A percentile compares a stretch with the other conserved stretches of the same genome.
Conservation (phyloP, 352 stramenopile species). For the Globisporangium paddicum region DNA sequence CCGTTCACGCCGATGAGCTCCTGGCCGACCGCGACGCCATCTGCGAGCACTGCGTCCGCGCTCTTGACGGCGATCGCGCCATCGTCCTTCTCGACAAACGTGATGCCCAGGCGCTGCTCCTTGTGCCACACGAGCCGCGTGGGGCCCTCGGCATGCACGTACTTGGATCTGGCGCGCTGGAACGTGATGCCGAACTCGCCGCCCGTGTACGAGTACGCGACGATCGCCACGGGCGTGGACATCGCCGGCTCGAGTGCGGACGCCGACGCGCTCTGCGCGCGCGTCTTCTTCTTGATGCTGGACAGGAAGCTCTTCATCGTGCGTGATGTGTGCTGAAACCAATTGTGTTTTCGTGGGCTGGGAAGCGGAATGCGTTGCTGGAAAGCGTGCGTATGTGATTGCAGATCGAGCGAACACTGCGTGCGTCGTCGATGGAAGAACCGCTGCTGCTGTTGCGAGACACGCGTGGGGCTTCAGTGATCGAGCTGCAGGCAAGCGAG, state of each 20-base stretch:
- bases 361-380: background rate
- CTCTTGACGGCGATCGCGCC: conserved; percentile 41
- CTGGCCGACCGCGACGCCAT: conserved; percentile 27
- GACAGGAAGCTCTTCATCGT: conserved; percentile 15
- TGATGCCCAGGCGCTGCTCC: conserved; percentile 39
- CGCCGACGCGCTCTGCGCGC: conserved; percentile 10
- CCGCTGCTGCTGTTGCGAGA: background rate
- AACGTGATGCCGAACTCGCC: conserved; percentile 33
- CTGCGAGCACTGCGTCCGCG: conserved; percentile 16
- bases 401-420: background rate
- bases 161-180: conserved; percentile 32
- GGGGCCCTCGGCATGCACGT: conserved; percentile 19
- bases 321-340: background rate
- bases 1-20: conserved; percentile 42
- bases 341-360: background rate
- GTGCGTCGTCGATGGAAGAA: background rate
- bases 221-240: background rate
- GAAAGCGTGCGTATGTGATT: background rate
- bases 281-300: conserved; percentile 22
- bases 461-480: background rate
- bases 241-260: background rate
- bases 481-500: background rate
- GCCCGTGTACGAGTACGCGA: conserved; percentile 28
- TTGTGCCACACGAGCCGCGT: conserved; percentile 42
- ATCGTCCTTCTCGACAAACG: conserved; percentile 33